Evolutionary conservation across 2,329 filamentous ascomycete genomes (phyloP), one percentile per base, ranked within the genome.

Genomic region (Xylariales sp.): DNA sequence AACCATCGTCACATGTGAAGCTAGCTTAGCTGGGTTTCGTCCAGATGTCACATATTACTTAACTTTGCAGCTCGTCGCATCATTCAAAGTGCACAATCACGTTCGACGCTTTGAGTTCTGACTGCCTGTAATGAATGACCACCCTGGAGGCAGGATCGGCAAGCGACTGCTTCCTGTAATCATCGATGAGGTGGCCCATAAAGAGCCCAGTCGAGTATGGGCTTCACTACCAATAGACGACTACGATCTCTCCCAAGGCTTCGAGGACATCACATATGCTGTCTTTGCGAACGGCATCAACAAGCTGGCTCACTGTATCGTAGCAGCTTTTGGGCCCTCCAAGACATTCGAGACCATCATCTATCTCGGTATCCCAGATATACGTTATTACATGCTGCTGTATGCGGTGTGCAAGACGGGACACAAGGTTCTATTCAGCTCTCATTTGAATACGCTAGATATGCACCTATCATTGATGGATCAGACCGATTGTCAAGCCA

Each of bases 331-430:
- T 21, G 49, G 44, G 4, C 42, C 15, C 25, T 46, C 49, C 10
- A 43, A 29, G 28, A 42, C 43, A 5, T 51, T 51, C 16, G 48
- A 51, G 15, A 47, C 49, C 15, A 38, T 51, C 21, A 40, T 47
- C 1, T 51, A 51, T 25, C 48, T 51, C 24, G 49, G 49, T 6
- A 43, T 46, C 2, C 43, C 42, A 10, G 49, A 51, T 42, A 29
- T 51, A n/a, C 44, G 49, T n/a, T 51, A 51, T 19, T 46, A 51
- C 27, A 47, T 51, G 41, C 32, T 51, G 14, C 46, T 46, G 25
- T 45, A 46, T 33, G 49, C 49, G 9, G 49, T 46, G 16, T 48
- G 46, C 44, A 72, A 72, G 51, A 62, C 65, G 3, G 67, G 69
- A 3, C 65, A 69, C 46, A 64, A 64, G 38, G 57, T 61, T 9